These are phyloP conservation scores for Polygonum maritimum DNA, from an alignment of 148 eudicot genomes.

Conservation along the genomic window DNA sequence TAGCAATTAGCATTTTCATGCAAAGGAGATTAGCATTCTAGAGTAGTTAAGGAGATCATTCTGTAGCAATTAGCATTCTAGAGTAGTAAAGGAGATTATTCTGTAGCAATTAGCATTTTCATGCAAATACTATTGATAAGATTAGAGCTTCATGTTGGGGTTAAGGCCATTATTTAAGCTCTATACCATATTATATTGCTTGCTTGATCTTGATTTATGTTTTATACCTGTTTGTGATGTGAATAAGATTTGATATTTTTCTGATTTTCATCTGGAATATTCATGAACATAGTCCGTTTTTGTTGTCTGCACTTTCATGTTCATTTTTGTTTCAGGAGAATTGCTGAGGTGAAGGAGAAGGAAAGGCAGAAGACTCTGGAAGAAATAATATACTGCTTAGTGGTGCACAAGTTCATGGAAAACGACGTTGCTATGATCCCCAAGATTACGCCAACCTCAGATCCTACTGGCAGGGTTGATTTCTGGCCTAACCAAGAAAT, in stretches of 20 bases:
- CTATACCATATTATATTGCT: not conserved
- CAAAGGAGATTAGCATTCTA: not conserved
- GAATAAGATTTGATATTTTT: not conserved
- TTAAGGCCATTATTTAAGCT: not conserved
- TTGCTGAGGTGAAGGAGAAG: constrained; percentile 82
- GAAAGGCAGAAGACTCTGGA: constrained; percentile 64
- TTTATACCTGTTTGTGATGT: not conserved
- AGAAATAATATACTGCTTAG: constrained; percentile 77
- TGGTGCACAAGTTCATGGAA: constrained; percentile 69
- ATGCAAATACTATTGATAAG: not conserved
- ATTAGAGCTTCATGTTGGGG: not conserved
- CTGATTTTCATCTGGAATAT: not conserved
- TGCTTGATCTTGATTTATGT: not conserved
- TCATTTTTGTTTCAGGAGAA: constrained; percentile 56
- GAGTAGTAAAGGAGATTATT: not conserved
- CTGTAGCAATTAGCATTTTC: not conserved
- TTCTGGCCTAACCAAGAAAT: constrained; percentile 94
- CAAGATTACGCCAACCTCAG: constrained; percentile 39
- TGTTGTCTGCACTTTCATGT: not conserved
- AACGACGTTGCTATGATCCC: constrained; percentile 70
- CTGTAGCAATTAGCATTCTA: too few relatives aligned
- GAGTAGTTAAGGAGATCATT: too few relatives aligned
- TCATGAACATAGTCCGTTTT: not conserved
- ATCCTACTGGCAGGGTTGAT: constrained; percentile 63
- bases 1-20: not conserved